Evolutionary conservation across 805 yeast genomes (phyloP), one percentile per base, ranked within the genome.

Genomic region (Candida silvicultrix): DNA sequence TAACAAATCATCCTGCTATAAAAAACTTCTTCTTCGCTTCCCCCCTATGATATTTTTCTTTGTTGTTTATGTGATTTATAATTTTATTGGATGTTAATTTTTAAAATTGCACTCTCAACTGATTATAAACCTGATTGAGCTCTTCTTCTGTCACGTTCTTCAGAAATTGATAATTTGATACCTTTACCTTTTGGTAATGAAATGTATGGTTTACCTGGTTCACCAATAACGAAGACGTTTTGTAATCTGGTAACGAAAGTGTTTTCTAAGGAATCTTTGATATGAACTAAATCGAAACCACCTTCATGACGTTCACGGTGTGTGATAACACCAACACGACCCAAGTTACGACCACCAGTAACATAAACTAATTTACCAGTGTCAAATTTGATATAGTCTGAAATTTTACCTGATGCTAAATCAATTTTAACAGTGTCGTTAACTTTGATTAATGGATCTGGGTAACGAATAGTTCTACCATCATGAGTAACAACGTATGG

Each of bases 401-500:
- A 74, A 71, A 89, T 83, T 82, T 92, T 92, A 74, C 97, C 97
- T 59, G 97, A 74, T 63, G 92, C 96, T 68, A 92, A 80, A 77
- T 92, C 96, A 69, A 92, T 77, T 84, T 90, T 90, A 70, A 92
- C 96, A 64, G 98, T 87, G 80, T 92, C 99, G 83, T 94, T 90
- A 68, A 89, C 89, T 78, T 80, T 92, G 84, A 92, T 83, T 63
- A 76, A 74, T 76, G 99, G 99, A 71, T 92, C 98, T 74, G 98
- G 98, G 88, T 90, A 92, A 78, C 98, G 90, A 80, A 92, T 78
- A 70, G 99, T 92, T 84, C 99, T 90, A 77, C 99, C 98, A 71
- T 92, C 99, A 84, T 92, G 99, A 70, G 99, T 92, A 62, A 92
- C 98, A 69, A 87, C 85, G 85, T 88, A 92, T 69, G 99, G 99